Conservation (phyloP, 352 stramenopile species). For the Globisporangium radiosum region DNA sequence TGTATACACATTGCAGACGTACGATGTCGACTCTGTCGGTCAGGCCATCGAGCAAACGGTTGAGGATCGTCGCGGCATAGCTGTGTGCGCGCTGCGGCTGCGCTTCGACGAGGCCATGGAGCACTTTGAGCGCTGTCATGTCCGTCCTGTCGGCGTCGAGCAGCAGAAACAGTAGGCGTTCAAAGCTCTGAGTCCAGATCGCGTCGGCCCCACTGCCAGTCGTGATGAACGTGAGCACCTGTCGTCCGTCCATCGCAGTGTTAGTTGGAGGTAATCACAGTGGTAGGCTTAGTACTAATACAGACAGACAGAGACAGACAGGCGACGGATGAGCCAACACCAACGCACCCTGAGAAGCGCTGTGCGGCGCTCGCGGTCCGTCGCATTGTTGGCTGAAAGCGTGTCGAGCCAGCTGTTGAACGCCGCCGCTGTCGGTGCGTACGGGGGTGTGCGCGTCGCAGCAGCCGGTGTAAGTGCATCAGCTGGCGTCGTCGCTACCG, state of each 20-base stretch:
- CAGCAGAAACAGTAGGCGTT: constrained; percentile 32
- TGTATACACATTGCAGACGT: constrained; percentile 6
- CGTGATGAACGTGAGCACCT: constrained; percentile 29
- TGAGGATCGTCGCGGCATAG: constrained; percentile 54
- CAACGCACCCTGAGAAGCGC: constrained; percentile 42
- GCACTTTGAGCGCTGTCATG: constrained; percentile 42
- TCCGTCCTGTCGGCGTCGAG: constrained; percentile 42
- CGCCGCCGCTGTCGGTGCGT: not conserved
- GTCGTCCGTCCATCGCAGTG: not conserved
- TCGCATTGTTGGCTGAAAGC: constrained; percentile 44
- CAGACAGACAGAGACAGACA: not conserved
- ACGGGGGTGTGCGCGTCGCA: no score
- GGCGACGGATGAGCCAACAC: no score
- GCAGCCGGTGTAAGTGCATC: no score
- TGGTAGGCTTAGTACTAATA: no score
- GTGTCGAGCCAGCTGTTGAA: constrained; percentile 40
- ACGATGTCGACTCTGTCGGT: constrained; percentile 35
- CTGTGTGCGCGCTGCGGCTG: constrained; percentile 35
- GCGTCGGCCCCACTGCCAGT: constrained; percentile 15
- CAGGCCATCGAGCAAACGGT: constrained; percentile 45
- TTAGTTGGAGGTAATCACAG: no score
- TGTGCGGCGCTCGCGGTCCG: constrained; percentile 25
- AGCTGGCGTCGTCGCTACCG: not conserved
- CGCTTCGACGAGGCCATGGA: constrained; percentile 35
- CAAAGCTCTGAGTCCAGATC: constrained; percentile 36